phyloP scores from a whole-genome alignment of 2,329 filamentous ascomycete genomes.

The Cladophialophora immunda region DNA sequence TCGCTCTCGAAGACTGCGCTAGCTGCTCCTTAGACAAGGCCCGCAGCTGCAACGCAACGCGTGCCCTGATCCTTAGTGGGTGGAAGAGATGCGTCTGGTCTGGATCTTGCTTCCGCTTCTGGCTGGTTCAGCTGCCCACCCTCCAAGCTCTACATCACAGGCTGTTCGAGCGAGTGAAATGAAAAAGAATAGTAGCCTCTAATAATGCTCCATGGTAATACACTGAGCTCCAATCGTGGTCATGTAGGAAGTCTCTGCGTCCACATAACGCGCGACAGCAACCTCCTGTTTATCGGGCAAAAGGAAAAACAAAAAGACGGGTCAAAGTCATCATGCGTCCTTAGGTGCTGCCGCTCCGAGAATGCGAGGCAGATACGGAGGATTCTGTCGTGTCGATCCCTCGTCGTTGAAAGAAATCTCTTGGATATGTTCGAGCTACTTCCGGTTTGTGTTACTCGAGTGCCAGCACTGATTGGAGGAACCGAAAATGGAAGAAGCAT shows the following conservation, averaged over 20 bases:
- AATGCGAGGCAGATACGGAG: background rate
- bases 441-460: slow-evolving; percentile 6
- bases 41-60: background rate
- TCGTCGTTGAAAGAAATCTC: slow-evolving; percentile 5
- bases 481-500: slow-evolving; percentile 16
- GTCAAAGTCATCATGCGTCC: slow-evolving; percentile 12
- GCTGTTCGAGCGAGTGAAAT: background rate
- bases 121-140: background rate
- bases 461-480: slow-evolving; percentile 8
- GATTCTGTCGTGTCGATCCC: background rate
- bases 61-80: background rate
- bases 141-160: background rate
- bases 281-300: background rate
- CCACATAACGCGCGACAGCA: background rate
- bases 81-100: background rate
- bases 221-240: background rate
- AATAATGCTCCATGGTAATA: background rate
- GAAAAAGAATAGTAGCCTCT: background rate
- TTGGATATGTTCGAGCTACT: background rate
- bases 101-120: background rate
- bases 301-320: background rate
- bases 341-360: background rate
- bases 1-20: background rate
- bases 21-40: background rate
- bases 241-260: background rate